Conservation (phyloP, 164 flowering plant species). For the Berberis thunbergii region DNA sequence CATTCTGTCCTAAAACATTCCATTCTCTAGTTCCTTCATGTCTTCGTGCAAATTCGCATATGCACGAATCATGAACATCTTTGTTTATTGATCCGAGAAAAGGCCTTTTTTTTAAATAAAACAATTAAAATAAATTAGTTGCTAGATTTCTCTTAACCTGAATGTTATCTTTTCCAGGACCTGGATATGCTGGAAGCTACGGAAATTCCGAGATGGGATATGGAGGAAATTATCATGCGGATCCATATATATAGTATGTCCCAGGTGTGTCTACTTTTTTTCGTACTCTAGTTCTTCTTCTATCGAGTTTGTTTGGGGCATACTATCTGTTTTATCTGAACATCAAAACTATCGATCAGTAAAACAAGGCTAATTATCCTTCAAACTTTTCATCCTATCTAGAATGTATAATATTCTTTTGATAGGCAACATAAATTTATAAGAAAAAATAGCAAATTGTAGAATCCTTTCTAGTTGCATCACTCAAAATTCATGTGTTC, state of each 20-base stretch:
- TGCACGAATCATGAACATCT: neutral
- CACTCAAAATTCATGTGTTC: no score
- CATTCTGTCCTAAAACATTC: no score
- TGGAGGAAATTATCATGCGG: slow-evolving; percentile 29
- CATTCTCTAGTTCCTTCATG: neutral
- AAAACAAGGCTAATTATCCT: no score
- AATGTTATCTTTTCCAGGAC: slow-evolving; percentile 18
- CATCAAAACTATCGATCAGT: no score
- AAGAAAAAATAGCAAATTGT: no score
- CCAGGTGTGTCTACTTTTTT: slow-evolving; percentile 29
- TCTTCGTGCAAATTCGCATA: neutral
- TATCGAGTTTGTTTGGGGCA: no score
- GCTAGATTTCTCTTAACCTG: neutral
- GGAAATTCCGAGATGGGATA: slow-evolving; percentile 32
- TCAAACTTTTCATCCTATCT: no score
- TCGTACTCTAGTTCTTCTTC: neutral
- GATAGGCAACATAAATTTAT: no score
- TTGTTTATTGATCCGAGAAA: no score
- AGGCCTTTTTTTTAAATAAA: neutral
- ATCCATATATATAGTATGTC: slow-evolving; percentile 25
- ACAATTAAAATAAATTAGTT: neutral
- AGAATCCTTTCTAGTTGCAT: no score
- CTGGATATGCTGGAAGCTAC: slow-evolving; percentile 33
- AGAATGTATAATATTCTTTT: no score
- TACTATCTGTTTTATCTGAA: no score